Evolutionary conservation across 192 early-diverging fungal genomes (phyloP).

Genomic region (Rhizophagus prolifer): DNA sequence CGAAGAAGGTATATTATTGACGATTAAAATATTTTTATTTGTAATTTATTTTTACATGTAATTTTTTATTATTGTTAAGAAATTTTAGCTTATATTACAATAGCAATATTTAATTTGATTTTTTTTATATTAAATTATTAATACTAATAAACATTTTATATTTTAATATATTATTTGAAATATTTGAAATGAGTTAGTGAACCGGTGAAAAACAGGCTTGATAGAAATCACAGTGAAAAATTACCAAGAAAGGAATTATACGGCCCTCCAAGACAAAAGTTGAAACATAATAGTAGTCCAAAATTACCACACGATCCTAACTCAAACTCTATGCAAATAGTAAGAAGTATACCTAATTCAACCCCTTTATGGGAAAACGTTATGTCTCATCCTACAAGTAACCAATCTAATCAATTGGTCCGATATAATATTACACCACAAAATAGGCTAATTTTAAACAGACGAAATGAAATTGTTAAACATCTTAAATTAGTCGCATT

Average conservation of each 20-base stretch:
- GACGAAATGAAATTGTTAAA: constrained; percentile 4
- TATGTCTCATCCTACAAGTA: background rate
- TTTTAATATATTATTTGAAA: no score
- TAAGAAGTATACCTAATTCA: background rate
- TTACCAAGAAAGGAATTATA: background rate
- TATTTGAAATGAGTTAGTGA: background rate
- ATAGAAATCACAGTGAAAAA: background rate
- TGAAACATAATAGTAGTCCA: background rate
- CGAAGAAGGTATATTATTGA: background rate
- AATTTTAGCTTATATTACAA: no score
- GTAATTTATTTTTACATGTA: no score
- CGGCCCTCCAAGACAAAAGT: background rate
- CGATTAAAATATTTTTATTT: background rate
- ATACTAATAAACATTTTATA: background rate
- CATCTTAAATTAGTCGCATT: constrained; percentile 1
- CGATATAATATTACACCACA: background rate
- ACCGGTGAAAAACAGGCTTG: background rate
- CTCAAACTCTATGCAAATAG: background rate
- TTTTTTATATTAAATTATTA: background rate
- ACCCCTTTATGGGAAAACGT: background rate
- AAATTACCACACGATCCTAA: background rate
- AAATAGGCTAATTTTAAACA: background rate
- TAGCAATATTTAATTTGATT: background rate
- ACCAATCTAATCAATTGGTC: background rate
- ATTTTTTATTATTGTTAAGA: no score